Percentiles rank a stretch among this genome's conserved stretches.
phyloP scores from a whole-genome alignment of 75 land plant species.

The Cunninghamia lanceolata region DNA sequence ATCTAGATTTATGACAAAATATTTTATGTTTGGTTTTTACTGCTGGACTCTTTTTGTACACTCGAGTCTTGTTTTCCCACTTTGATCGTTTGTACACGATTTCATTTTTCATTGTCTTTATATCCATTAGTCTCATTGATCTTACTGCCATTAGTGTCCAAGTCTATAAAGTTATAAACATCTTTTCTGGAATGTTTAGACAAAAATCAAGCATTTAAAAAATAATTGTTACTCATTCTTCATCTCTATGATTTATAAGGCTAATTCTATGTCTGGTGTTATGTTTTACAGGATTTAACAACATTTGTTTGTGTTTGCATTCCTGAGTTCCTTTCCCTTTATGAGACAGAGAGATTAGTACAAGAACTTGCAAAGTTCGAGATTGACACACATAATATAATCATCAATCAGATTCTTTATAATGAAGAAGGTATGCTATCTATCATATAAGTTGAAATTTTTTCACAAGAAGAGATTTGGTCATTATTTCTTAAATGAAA shows the following conservation, averaged over 20 bases:
- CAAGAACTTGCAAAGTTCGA: slow-evolving; percentile 94
- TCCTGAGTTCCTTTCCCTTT: slow-evolving; percentile 96
- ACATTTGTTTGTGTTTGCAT: slow-evolving; percentile 84
- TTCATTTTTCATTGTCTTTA: too few species aligned
- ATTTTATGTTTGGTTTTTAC: too few species aligned
- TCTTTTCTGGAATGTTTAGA: neutral
- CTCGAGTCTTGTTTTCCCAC: too few species aligned
- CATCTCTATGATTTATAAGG: neutral
- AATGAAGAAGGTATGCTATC: slow-evolving; percentile 63
- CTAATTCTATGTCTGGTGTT: neutral
- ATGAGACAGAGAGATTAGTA: slow-evolving; percentile 95
- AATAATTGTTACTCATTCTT: neutral
- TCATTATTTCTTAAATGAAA: neutral
- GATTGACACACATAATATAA: slow-evolving; percentile 92
- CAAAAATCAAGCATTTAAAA: neutral
- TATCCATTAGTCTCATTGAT: too few species aligned
- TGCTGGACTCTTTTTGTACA: too few species aligned
- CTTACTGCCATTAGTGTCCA: too few species aligned
- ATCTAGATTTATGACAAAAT: too few species aligned
- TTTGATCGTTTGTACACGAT: too few species aligned
- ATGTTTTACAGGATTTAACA: slow-evolving; percentile 3
- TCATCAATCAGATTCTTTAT: slow-evolving; percentile 89
- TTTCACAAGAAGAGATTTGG: neutral
- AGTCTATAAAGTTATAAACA: too few species aligned
- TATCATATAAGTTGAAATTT: neutral